Percentiles rank a stretch among this genome's conserved stretches.
Conservation (phyloP, 192 early-diverging fungal species). For the Diversispora epigaea region DNA sequence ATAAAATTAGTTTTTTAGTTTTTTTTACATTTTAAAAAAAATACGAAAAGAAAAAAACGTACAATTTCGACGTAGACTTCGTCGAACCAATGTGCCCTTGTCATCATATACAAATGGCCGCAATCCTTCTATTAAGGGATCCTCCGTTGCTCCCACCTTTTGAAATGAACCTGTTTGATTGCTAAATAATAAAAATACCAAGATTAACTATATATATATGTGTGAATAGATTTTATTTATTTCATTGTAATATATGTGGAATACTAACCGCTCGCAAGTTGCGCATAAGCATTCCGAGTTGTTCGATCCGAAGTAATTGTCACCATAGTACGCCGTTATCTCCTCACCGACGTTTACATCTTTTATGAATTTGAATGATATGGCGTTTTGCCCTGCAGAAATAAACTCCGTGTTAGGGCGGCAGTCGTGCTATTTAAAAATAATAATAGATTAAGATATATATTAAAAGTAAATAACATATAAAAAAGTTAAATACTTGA, state of each 20-base stretch:
- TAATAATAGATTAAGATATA: constrained; percentile 10
- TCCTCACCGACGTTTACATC: constrained; percentile 57
- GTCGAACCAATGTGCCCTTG: not conserved
- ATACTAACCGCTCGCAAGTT: constrained; percentile 49
- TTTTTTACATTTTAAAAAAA: not conserved
- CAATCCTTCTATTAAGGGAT: not conserved
- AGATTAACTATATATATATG: not conserved
- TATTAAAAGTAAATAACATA: constrained; percentile 4
- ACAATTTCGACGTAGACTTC: not conserved
- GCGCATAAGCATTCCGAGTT: constrained; percentile 63
- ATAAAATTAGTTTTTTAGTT: too few relatives aligned
- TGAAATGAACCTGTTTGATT: not conserved
- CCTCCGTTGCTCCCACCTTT: not conserved
- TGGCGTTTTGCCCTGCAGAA: constrained; percentile 44
- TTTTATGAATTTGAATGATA: constrained; percentile 56
- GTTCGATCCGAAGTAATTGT: constrained; percentile 60
- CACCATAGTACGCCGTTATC: constrained; percentile 59
- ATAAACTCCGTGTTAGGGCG: constrained; percentile 55
- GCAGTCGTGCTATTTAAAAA: constrained; percentile 57
- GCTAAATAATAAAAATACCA: not conserved
- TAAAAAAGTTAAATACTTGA: not conserved
- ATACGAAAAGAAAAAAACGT: not conserved
- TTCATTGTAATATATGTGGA: not conserved
- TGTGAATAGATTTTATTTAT: not conserved
- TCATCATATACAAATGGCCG: constrained; percentile 14